Evolutionary conservation across 1,284 basidiomycete genomes (phyloP).

Genomic region (Boletus sp.): DNA sequence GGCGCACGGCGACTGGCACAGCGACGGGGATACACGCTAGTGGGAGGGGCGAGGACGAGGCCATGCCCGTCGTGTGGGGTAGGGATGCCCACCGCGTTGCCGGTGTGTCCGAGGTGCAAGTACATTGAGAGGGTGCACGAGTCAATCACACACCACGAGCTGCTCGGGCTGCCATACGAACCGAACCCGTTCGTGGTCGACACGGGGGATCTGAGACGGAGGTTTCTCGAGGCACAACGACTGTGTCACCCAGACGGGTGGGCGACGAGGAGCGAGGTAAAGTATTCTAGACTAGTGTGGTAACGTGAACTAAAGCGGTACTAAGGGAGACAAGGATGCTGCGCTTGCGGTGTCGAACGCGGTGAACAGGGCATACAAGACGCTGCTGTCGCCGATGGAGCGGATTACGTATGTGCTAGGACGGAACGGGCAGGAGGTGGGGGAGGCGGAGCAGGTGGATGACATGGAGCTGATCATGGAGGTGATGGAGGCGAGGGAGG

Average conservation of each 20-base stretch:
- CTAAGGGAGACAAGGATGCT: conserved; percentile 55
- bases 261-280: conserved; percentile 54
- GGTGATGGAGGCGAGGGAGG: conserved; percentile 82
- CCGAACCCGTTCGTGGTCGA: conserved; percentile 70
- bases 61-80: conserved; percentile 60
- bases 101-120: conserved; percentile 66
- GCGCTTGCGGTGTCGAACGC: conserved; percentile 67
- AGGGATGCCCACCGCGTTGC: conserved; percentile 58
- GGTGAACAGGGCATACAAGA: conserved; percentile 76
- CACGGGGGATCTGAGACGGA: conserved; percentile 49
- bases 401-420: conserved; percentile 73
- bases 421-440: conserved; percentile 56
- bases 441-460: conserved; percentile 75
- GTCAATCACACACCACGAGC: conserved; percentile 53
- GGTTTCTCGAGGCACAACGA: conserved; percentile 69
- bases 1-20: conserved; percentile 11
- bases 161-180: conserved; percentile 57
- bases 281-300: conserved; percentile 1
- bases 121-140: conserved; percentile 58
- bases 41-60: conserved; percentile 13
- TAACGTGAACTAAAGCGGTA: conserved; percentile 14
- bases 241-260: conserved; percentile 80
- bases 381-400: conserved; percentile 60
- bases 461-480: conserved; percentile 74
- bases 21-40: conserved; percentile 16